A percentile compares a stretch with the other conserved stretches of the same genome.
phyloP scores from a whole-genome alignment of 106 monocot species.

The Xerophyta viscosa region DNA sequence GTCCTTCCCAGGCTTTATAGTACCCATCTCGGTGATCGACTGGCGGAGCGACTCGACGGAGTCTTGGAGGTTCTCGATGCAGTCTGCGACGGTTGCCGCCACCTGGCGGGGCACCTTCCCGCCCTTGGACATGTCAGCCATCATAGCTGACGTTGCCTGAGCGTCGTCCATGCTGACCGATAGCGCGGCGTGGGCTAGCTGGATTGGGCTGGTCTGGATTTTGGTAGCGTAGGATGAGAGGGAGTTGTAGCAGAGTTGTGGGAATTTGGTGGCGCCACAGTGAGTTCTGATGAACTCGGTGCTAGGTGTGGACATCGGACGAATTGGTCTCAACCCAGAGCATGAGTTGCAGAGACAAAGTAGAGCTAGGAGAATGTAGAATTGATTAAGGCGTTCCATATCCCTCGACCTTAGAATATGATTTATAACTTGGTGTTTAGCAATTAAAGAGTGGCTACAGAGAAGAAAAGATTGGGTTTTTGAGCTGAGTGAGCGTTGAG shows the following conservation, averaged over 20 bases:
- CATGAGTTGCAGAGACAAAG: too few relatives aligned
- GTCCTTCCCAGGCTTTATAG: too few relatives aligned
- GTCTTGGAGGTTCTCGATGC: conserved; percentile 14
- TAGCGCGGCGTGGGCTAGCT: too few relatives aligned
- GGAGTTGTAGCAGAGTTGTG: conserved; percentile 35
- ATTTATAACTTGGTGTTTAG: too few relatives aligned
- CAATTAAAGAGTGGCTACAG: too few relatives aligned
- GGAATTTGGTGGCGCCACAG: conserved; percentile 29
- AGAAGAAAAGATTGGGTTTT: too few relatives aligned
- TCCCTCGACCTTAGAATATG: too few relatives aligned
- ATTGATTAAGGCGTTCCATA: too few relatives aligned
- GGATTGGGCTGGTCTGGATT: conserved; percentile 24
- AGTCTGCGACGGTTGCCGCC: conserved; percentile 21
- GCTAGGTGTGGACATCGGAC: not conserved
- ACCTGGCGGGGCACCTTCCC: not conserved
- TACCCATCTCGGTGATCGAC: conserved; percentile 15
- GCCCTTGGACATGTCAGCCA: conserved; percentile 5
- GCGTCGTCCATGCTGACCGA: conserved; percentile 32
- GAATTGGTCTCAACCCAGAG: not conserved
- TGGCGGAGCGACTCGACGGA: conserved; percentile 14
- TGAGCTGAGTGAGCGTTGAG: too few relatives aligned
- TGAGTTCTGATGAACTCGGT: conserved; percentile 28
- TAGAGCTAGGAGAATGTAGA: too few relatives aligned
- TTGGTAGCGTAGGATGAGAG: conserved; percentile 32
- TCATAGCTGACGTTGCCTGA: conserved; percentile 7